Evolutionary conservation across 768 basidiomycete species (phyloP).

Genomic region (Boletus rufocinnamomeus): DNA sequence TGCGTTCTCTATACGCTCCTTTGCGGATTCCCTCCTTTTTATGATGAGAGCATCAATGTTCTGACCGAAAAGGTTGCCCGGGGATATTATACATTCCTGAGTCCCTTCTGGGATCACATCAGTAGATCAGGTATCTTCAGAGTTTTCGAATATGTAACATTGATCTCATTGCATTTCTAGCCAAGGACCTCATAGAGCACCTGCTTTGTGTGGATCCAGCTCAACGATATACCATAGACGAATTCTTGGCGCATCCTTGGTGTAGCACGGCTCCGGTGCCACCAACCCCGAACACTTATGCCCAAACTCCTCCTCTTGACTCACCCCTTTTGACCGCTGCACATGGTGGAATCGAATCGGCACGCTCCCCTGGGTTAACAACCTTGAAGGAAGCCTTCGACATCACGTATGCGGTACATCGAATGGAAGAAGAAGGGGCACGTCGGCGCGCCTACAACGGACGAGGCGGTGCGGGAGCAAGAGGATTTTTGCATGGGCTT

Average conservation of each 20-base stretch:
- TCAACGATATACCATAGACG: slow-evolving; percentile 96
- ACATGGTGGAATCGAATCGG: slow-evolving; percentile 69
- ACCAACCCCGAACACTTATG: slow-evolving; percentile 60
- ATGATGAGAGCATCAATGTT: slow-evolving; percentile 98
- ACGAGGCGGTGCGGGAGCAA: slow-evolving; percentile 71
- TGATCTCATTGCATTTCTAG: slow-evolving; percentile 41
- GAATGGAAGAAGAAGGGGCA: slow-evolving; percentile 98
- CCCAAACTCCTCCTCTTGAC: slow-evolving; percentile 58
- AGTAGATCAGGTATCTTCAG: slow-evolving; percentile 62
- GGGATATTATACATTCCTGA: slow-evolving; percentile 97
- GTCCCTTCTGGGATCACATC: slow-evolving; percentile 99
- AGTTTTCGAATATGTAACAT: neutral
- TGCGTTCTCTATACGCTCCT: slow-evolving; percentile 99
- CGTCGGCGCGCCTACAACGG: slow-evolving; percentile 80
- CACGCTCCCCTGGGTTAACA: slow-evolving; percentile 89
- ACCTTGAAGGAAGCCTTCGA: slow-evolving; percentile 98
- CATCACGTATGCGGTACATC: slow-evolving; percentile 97
- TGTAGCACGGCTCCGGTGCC: slow-evolving; percentile 70
- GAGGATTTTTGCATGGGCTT: slow-evolving; percentile 79
- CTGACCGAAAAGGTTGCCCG: slow-evolving; percentile 97
- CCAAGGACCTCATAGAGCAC: slow-evolving; percentile 94
- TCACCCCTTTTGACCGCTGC: slow-evolving; percentile 87
- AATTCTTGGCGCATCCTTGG: slow-evolving; percentile 97
- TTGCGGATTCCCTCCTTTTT: slow-evolving; percentile 98
- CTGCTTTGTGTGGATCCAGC: slow-evolving; percentile 94